Base-by-base conservation (phyloP, 2,329 filamentous ascomycete genomes). In the Pseudovirgaria hyperparasitica region DNA sequence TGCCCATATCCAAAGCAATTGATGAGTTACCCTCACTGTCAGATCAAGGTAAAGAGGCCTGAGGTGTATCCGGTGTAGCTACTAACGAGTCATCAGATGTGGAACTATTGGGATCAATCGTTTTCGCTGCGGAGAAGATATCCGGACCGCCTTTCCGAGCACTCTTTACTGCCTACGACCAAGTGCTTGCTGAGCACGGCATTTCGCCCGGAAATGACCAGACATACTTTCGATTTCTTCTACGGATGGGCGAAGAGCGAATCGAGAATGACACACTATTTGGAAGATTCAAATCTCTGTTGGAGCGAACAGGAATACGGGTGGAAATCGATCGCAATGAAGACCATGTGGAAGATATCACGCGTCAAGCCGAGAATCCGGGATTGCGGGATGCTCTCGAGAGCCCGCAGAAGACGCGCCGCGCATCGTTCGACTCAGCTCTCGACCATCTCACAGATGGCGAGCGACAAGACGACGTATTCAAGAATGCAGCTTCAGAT, bases 161-260 rank as follows among this genome's bases (percentile, higher is more conserved):
- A 7, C 67, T 93, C 11, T 92, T 92, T 54, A 66, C 68, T 28
- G 82, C 82, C 16, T 92, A 92, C 48, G 78, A 90, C 45, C 64
- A 71, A 30, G 65, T 86, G 22, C 67, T 92, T n/a, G 70, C 70
- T 5, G 62, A 72, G 37, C 62, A 80, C 58, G 77, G 73, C 29
- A 60, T 82, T 37, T 67, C 82, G 32, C 66, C 72, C n/a, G 74
- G 81, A 41, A 65, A 78, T 39, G 81, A 86, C 43, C 73, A 75
- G 40, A 72, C 79, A 39, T 76, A 85, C 43, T 74, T 84, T 37
- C 72, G 77, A 36, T 75, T 92, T 42, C 57, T 93, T 30, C 82
- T 90, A 49, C 76, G 76, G 42, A 72, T 93, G 47, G 49, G 48
- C 37, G 41, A 46, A 35, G 33, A 45, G 11, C 30, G 34, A 14